phyloP scores from a whole-genome alignment of 805 yeast genomes.

The Candida pini region DNA sequence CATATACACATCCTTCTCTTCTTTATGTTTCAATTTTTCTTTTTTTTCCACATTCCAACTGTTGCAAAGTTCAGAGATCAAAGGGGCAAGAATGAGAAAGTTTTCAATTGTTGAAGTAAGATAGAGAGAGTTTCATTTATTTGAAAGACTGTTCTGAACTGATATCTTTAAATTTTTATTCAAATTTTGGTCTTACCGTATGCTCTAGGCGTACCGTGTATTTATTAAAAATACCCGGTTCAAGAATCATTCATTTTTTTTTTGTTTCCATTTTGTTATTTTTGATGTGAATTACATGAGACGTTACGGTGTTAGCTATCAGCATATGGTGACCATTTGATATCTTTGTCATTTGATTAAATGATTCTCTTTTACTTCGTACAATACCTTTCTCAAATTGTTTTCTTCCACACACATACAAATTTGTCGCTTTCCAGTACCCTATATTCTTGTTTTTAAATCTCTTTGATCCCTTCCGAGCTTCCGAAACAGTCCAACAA shows the following conservation, averaged over 20 bases:
- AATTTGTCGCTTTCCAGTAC: conserved; percentile 2
- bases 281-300: conserved; percentile 28
- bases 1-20: background rate
- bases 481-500: too few species aligned
- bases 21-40: background rate
- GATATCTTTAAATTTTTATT: conserved; percentile 14
- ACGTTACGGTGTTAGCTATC: conserved; percentile 61
- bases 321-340: conserved; percentile 37
- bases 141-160: conserved; percentile 5
- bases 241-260: too few species aligned
- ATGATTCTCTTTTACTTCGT: background rate
- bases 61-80: conserved; percentile 1
- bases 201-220: conserved; percentile 63
- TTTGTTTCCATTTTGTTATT: conserved; percentile 10
- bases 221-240: conserved; percentile 27
- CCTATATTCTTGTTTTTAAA: background rate
- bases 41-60: too few species aligned
- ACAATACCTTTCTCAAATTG: background rate
- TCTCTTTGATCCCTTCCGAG: background rate
- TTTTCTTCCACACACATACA: conserved; percentile 1
- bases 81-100: background rate
- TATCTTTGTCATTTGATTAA: conserved; percentile 1
- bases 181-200: too few species aligned
- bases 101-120: background rate
- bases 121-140: background rate